Conservation (phyloP, 2,329 filamentous ascomycete species). For the Trichophyton rubrum region DNA sequence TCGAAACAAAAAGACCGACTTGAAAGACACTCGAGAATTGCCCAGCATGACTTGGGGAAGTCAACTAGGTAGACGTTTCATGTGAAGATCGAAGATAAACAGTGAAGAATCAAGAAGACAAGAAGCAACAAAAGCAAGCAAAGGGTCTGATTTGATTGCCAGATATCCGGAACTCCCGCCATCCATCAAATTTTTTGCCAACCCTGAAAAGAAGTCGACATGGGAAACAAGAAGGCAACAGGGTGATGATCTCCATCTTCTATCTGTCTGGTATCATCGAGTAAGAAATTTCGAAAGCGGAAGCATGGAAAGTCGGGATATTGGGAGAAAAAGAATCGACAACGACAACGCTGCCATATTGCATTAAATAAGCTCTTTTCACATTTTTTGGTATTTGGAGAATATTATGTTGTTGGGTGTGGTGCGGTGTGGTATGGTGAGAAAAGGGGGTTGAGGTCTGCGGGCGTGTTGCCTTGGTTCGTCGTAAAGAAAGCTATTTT, state of each 20-base stretch:
- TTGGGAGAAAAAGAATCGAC: constrained; percentile 17
- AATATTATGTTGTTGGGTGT: constrained; percentile 1
- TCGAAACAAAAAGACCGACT: not conserved
- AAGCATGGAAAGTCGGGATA: constrained; percentile 5
- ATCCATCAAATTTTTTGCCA: constrained; percentile 26
- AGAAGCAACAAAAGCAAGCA: not conserved
- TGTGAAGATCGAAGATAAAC: not conserved
- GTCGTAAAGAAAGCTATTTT: constrained; percentile 5
- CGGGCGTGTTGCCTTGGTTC: not conserved
- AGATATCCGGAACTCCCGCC: constrained; percentile 70
- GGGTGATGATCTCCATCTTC: constrained; percentile 36
- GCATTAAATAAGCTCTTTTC: constrained; percentile 3
- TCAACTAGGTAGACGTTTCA: not conserved
- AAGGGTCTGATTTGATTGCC: constrained; percentile 44
- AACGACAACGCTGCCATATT: constrained; percentile 1
- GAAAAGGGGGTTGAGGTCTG: not conserved
- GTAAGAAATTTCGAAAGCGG: not conserved
- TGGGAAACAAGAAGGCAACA: constrained; percentile 16
- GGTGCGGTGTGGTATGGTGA: not conserved
- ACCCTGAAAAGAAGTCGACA: constrained; percentile 20
- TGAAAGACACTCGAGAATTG: not conserved
- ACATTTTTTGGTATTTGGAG: constrained; percentile 5
- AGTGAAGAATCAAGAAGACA: not conserved
- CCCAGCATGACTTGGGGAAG: not conserved
- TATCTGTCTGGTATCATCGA: constrained; percentile 26